Evolutionary conservation across 2,329 filamentous ascomycete species (phyloP).

Genomic region (Laburnicola sp.): DNA sequence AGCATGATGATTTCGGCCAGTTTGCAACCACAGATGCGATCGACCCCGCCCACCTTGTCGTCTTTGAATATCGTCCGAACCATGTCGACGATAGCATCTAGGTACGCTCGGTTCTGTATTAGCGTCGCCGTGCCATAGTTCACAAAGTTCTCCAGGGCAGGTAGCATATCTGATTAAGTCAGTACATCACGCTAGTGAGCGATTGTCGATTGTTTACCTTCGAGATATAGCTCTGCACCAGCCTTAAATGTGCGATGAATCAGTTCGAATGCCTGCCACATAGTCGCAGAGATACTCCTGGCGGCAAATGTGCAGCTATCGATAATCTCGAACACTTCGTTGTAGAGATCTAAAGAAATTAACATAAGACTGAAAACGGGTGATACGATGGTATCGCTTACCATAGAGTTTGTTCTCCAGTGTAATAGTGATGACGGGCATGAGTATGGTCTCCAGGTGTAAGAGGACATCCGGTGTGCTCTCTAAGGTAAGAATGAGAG

Average conservation of each 20-base stretch:
- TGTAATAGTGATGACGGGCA: slow-evolving; percentile 95
- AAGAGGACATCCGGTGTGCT: slow-evolving; percentile 94
- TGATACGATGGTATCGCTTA: slow-evolving; percentile 43
- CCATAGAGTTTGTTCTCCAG: slow-evolving; percentile 96
- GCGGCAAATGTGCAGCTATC: slow-evolving; percentile 98
- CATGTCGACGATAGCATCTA: slow-evolving; percentile 89
- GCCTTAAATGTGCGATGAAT: slow-evolving; percentile 97
- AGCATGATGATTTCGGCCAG: slow-evolving; percentile 97
- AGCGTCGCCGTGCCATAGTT: slow-evolving; percentile 84
- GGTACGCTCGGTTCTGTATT: slow-evolving; percentile 80
- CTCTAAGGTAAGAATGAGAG: slow-evolving; percentile 92
- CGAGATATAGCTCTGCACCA: slow-evolving; percentile 93
- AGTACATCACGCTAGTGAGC: slow-evolving; percentile 6
- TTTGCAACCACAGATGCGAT: slow-evolving; percentile 96
- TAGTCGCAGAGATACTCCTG: slow-evolving; percentile 90
- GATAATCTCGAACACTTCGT: slow-evolving; percentile 98
- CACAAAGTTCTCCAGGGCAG: slow-evolving; percentile 96
- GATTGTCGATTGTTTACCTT: slow-evolving; percentile 51
- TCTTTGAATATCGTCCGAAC: slow-evolving; percentile 93
- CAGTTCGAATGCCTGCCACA: slow-evolving; percentile 98
- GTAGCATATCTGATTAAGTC: slow-evolving; percentile 75
- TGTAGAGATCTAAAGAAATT: slow-evolving; percentile 74
- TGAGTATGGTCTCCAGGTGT: slow-evolving; percentile 91
- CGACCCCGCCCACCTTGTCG: slow-evolving; percentile 87
- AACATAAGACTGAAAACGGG: slow-evolving; percentile 10